Evolutionary conservation across 129 eudicot genomes (phyloP), one percentile per base, ranked within the genome.

Genomic region (Cynara cardunculus): DNA sequence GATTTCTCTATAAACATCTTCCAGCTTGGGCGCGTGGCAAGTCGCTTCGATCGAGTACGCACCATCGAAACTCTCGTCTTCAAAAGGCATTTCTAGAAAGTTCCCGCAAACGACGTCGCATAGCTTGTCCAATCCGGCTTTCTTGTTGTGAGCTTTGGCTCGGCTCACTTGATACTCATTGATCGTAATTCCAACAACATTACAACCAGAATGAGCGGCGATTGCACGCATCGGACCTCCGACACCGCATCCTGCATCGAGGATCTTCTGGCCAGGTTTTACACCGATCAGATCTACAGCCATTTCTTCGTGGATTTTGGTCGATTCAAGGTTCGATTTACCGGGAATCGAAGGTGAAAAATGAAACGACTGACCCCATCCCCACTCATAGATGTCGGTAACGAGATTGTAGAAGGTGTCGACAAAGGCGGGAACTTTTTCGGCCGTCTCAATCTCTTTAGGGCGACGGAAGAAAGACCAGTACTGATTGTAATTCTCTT

Each of bases 161-260:
- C 98, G 89, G 1, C 81, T 75, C 25, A 94, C 99, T 59, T 94
- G 99, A 69, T 94, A 94, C 88, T 94, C 97, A 25, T 94, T 94
- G 21, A 94, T 94, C 4, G 99, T 94, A 68, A 94, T 94, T 2
- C 98, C 98, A 9, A 88, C 92, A 26, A 94, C 90, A 32, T 91
- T 91, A 0, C 94, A 91, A 0, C 88, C 87, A 0, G 99, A 94
- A 61, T 94, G 99, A 2, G 94, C 85, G 0, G 97, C 97, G 25
- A 94, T 94, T 0, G 97, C 99, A 0, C 99, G 91, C 99, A 94
- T 94, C 74, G 99, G 99, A 1, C 99, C 99, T 0, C 99, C 97
- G 24, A 94, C 99, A 1, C 99, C 99, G 70, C 99, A 91, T 1
- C 98, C 98, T 26, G 90, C 99, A 31, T 94, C 99, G 44, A 94